These are phyloP conservation scores for Pseudocercospora vitis DNA, from an alignment of 2,329 filamentous ascomycete genomes.

Conservation along the genomic window DNA sequence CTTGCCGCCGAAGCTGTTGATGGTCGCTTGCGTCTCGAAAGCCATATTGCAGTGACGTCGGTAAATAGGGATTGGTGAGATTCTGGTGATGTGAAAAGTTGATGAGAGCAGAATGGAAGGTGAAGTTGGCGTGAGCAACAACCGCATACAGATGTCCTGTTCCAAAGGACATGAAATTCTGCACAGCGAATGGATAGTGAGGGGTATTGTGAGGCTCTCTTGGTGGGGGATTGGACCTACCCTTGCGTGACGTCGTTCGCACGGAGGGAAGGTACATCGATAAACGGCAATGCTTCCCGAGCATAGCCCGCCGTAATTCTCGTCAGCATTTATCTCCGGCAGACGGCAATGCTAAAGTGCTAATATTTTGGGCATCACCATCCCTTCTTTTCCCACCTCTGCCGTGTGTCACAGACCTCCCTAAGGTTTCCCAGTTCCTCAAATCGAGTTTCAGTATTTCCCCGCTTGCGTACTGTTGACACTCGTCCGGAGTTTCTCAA, in stretches of 20 bases:
- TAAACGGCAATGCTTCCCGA: slow-evolving; percentile 5
- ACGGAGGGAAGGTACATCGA: slow-evolving; percentile 3
- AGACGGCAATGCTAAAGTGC: neutral
- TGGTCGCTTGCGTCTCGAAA: slow-evolving; percentile 85
- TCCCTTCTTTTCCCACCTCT: no score
- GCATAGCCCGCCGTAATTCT: neutral
- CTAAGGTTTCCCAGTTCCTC: no score
- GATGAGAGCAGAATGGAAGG: neutral
- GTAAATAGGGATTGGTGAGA: neutral
- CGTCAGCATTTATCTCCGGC: neutral
- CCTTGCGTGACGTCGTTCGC: slow-evolving; percentile 1
- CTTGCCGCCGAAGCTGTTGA: slow-evolving; percentile 89
- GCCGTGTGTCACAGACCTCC: no score
- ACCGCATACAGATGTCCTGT: slow-evolving; percentile 16
- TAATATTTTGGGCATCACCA: no score
- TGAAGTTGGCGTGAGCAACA: slow-evolving; percentile 6
- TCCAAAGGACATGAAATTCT: slow-evolving; percentile 18
- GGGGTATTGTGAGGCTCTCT: neutral
- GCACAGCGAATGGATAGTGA: neutral
- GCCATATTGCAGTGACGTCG: slow-evolving; percentile 58
- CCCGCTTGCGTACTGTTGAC: no score
- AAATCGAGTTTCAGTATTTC: no score
- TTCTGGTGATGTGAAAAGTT: neutral
- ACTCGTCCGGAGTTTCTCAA: no score
- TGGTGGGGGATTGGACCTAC: neutral